Evolutionary conservation across 2,329 filamentous ascomycete genomes (phyloP), one percentile per base, ranked within the genome.

Genomic region (Xylaria arbuscula): DNA sequence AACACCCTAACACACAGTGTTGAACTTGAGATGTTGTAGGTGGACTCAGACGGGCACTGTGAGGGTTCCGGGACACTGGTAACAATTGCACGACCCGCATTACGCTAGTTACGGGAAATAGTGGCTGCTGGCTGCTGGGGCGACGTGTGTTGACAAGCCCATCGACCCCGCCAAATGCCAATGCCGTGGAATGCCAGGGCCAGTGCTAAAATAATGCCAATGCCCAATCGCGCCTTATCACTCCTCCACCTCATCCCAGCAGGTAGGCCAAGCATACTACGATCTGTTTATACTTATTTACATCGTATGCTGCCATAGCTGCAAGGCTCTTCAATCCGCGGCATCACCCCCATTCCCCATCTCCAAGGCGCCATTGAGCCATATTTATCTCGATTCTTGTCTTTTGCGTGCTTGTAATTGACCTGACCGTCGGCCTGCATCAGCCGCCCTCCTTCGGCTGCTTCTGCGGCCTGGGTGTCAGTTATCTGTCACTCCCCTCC

Each of bases 61-160:
- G 51, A 38, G 17, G 61, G 10, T 59, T 55, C 64, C 64, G 45
- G 56, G 36, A 53, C 45, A 6, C 22, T 66, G 63, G 63, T 66
- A 69, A 48, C 42, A 62, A 56, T 60, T 7, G 56, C 56, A 54
- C 64, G 54, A 58, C 47, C 59, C 58, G 51, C 28, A 38, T 32
- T 28, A 28, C 28, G 28, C 28, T 28, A 54, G 54, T 38, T 45
- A 56, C 15, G 17, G 38, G 4, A 71, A 66, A 28, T 70, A 71
- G 70, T 69, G 70, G 76, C 76, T 77, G 13, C 51, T 57, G 38
- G 55, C 55, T 57, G 75, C 76, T 69, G 72, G 75, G 76, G 76
- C 73, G 74, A 78, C 74, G 58, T 28, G 53, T 77, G 74, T 77
- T 77, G 76, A 77, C 74, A 74, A 63, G 65, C 32, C 70, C 61